A percentile compares a stretch with the other conserved stretches of the same genome.
These are phyloP conservation scores for Meira miltonrushii DNA, from an alignment of 1,284 basidiomycete genomes.

Conservation along the genomic window DNA sequence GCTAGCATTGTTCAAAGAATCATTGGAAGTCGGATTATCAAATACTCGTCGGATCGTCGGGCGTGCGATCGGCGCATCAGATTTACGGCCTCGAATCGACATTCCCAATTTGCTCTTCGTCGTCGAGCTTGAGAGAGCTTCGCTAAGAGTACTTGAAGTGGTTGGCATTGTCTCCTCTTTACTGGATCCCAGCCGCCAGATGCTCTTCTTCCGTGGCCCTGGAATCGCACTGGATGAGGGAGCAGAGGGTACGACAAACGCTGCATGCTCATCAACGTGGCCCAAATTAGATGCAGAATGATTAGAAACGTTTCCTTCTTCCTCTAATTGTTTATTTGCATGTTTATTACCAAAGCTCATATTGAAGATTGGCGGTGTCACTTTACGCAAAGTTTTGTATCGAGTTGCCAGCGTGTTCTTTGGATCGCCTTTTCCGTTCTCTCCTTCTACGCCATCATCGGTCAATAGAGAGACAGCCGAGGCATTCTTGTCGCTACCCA, in stretches of 20 bases:
- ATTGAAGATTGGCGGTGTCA: slow-evolving; percentile 1
- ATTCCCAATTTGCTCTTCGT: not conserved
- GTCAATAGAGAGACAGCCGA: not conserved
- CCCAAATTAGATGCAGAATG: not conserved
- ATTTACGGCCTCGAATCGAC: not conserved
- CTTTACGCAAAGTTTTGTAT: slow-evolving; percentile 9
- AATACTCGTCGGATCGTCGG: slow-evolving; percentile 2
- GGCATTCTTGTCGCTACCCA: not conserved
- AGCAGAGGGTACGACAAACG: no score
- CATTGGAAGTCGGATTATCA: not conserved
- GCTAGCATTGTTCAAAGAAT: no score
- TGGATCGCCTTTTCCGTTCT: no score
- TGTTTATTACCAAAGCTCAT: not conserved
- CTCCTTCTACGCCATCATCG: not conserved
- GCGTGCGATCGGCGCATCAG: not conserved
- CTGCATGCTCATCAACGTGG: not conserved
- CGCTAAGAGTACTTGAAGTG: no score
- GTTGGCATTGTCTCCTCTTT: no score
- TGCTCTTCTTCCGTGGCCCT: not conserved
- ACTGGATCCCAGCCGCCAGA: no score
- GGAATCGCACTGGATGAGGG: not conserved
- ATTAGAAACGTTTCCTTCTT: not conserved
- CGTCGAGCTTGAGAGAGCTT: no score
- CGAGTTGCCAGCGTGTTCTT: not conserved
- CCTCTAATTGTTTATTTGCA: not conserved